These are phyloP conservation scores for Candolleomyces efflorescens DNA, from an alignment of 768 basidiomycete genomes.

Conservation along the genomic window DNA sequence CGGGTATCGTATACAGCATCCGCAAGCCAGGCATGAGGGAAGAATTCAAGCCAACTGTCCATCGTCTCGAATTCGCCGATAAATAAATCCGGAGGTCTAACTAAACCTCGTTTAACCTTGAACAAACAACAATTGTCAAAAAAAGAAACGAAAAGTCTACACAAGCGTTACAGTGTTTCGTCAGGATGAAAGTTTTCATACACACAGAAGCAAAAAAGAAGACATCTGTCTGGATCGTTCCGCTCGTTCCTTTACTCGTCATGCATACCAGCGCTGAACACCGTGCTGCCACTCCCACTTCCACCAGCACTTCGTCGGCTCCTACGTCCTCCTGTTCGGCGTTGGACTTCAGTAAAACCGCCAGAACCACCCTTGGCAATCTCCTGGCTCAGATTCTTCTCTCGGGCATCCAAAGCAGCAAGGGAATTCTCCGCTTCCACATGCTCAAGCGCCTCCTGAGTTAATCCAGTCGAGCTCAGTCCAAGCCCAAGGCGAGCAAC, in stretches of 20 bases:
- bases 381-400: conserved; percentile 66
- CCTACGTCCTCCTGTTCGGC: conserved; percentile 51
- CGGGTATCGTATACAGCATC: background rate
- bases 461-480: conserved; percentile 44
- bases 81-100: background rate
- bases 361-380: conserved; percentile 68
- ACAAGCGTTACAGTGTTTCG: too few relatives aligned
- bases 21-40: background rate
- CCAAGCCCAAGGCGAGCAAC: conserved; percentile 25
- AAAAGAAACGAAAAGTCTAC: too few relatives aligned
- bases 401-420: conserved; percentile 76
- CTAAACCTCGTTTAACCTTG: too few relatives aligned
- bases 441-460: conserved; percentile 73
- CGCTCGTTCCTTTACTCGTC: conserved; percentile 35
- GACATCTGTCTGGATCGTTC: too few relatives aligned
- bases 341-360: conserved; percentile 76
- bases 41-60: background rate
- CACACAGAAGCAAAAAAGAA: too few relatives aligned
- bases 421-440: conserved; percentile 75
- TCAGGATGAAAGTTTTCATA: too few relatives aligned
- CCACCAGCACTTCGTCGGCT: conserved; percentile 58
- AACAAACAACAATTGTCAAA: too few relatives aligned
- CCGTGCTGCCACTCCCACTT: conserved; percentile 71
- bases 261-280: conserved; percentile 85
- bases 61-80: background rate